These are phyloP conservation scores for Paramyrothecium roridum DNA, from an alignment of 2,329 filamentous ascomycete genomes.

Conservation along the genomic window DNA sequence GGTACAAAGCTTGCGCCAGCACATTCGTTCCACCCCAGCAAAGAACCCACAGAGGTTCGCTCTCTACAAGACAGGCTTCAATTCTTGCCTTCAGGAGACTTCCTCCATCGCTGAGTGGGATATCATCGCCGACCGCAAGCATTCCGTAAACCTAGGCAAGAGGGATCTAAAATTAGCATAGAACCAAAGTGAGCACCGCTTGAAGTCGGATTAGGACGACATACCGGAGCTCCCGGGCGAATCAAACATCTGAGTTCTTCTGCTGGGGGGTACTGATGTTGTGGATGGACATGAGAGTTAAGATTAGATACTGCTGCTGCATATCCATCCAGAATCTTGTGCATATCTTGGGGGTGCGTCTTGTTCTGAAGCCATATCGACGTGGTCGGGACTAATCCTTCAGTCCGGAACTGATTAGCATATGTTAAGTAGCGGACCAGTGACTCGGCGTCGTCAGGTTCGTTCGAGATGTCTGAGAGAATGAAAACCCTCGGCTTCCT, in stretches of 20 bases:
- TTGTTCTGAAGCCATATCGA: slow-evolving; percentile 41
- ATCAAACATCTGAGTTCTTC: slow-evolving; percentile 31
- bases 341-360: slow-evolving; percentile 37
- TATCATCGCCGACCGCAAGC: slow-evolving; percentile 24
- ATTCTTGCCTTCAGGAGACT: slow-evolving; percentile 35
- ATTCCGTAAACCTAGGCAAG: slow-evolving; percentile 25
- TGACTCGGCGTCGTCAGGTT: slow-evolving; percentile 42
- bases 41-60: slow-evolving; percentile 44
- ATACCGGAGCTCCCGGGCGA: slow-evolving; percentile 29
- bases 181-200: neutral
- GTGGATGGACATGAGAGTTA: slow-evolving; percentile 42
- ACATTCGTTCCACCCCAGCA: slow-evolving; percentile 54
- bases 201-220: neutral
- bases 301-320: slow-evolving; percentile 41
- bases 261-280: slow-evolving; percentile 35
- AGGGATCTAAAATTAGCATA: neutral
- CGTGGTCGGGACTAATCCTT: slow-evolving; percentile 41
- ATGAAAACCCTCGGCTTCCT: slow-evolving; percentile 34
- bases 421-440: slow-evolving; percentile 42
- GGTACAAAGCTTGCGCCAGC: slow-evolving; percentile 44
- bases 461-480: slow-evolving; percentile 42
- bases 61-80: slow-evolving; percentile 15
- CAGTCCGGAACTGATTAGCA: slow-evolving; percentile 41
- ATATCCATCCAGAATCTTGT: slow-evolving; percentile 40
- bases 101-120: slow-evolving; percentile 33